Evolutionary conservation across 179 eudicot species (phyloP).

Genomic region (Sideroxylon spinosum): DNA sequence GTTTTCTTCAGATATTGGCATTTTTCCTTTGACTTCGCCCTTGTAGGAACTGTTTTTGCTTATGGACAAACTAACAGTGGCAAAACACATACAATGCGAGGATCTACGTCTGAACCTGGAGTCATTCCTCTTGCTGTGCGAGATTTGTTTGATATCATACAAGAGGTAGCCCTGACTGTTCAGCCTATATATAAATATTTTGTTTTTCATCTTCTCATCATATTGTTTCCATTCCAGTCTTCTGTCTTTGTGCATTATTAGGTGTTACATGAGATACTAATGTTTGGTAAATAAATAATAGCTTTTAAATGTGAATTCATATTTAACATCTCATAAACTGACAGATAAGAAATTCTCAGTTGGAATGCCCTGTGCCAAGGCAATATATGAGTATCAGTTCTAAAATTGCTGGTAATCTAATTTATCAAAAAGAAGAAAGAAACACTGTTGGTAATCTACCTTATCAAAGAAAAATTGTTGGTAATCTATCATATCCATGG

Average conservation of each 20-base stretch:
- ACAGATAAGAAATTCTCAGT: background rate
- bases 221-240: background rate
- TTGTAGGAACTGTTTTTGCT: constrained; percentile 90
- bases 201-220: background rate
- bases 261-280: background rate
- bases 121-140: constrained; percentile 86
- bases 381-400: constrained; percentile 5
- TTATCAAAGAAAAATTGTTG: no score
- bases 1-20: background rate
- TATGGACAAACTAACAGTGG: constrained; percentile 99
- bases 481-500: no score
- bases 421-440: background rate
- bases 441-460: no score
- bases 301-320: background rate
- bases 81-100: constrained; percentile 96
- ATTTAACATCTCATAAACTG: background rate
- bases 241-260: background rate
- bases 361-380: background rate
- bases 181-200: background rate
- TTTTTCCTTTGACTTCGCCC: constrained; percentile 4
- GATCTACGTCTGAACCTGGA: constrained; percentile 73
- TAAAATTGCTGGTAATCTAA: constrained; percentile 2
- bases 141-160: constrained; percentile 65
- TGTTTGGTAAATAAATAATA: background rate
- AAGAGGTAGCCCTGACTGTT: constrained; percentile 47